Base-by-base conservation (phyloP, 2,329 filamentous ascomycete species). In the Bipolaris victoriae region DNA sequence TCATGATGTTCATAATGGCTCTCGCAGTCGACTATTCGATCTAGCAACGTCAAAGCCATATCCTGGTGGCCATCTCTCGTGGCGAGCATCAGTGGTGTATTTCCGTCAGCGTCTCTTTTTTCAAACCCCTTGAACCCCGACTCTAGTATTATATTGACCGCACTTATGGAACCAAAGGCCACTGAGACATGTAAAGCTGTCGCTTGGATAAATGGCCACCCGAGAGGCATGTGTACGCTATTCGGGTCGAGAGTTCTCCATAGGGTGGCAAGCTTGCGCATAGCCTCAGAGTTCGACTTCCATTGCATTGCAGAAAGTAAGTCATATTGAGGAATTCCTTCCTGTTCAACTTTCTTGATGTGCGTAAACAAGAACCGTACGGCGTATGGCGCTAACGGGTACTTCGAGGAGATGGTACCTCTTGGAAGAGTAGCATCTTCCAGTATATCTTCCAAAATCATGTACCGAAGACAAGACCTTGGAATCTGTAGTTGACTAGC, bases 401-500 rank as follows among this genome's bases (percentile, higher is more conserved):
- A 44, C 7, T 15, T 44, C 7, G 41, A 44, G 15, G 41, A 44
- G 13, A 44, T 5, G 1, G 13, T 11, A 10, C 41, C 41, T 26
- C 24, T 26, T 44, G 41, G 4, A 3, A 44, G 41, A 16, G 2
- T 4, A 29, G 41, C 41, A 16, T 16, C 13, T 3, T 44, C 41
- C 5, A 44, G n/a, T 44, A 44, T 29, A 24, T 57, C 26, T 15
- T 39, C 24, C 5, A 31, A 22, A 39, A 20, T 22, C 31, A 16
- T 40, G 22, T 56, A 29, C 48, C 45, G 52, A 35, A 65, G 46
- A 37, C 58, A 65, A 13, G 57, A 65, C 41, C 55, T 63, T 26
- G 60, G 62, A 50, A 65, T 63, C 44, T 61, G 44, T 15, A 60
- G 60, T 26, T 65, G 52, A 20, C 62, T 53, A 7, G 54, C 31